Evolutionary conservation across 768 basidiomycete species (phyloP), one percentile per base, ranked within the genome.

Genomic region (Megacollybia marginata): DNA sequence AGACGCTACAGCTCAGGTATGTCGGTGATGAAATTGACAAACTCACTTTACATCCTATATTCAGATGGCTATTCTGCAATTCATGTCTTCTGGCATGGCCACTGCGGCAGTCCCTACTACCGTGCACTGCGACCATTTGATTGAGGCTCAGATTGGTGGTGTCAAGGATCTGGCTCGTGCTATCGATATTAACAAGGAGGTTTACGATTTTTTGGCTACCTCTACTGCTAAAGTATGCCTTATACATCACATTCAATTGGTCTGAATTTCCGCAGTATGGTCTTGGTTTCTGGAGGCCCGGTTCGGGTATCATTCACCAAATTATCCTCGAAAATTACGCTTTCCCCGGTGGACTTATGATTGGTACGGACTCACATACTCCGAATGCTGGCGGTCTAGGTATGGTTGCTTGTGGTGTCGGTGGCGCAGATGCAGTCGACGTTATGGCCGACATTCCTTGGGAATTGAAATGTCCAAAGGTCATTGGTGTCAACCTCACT

Each of bases 251-350:
- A 9, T 20, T 50, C 19, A 18, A 36, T 18, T 43, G 19, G 32
- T 54, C 18, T 54, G 19, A 18, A 34, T 28, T 2, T 6, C 28
- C 42, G 2, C 50, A 92, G 86, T 99, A 97, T 68, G 94, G 94
- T 66, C 92, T 98, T 59, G 95, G 95, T 54, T 99, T 99, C 79
- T 99, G 95, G 95, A 92, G 87, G 73, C 94, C 95, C 44, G 95
- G 96, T 59, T 94, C 92, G 60, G 95, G 95, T 72, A 99, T 99
- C 68, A 97, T 99, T 57, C 92, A 94, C 70, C 93, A 98, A 73
- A 98, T 98, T 64, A 92, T 99, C 65, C 80, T 98, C 61, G 95
- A 99, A 70, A 97, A 98, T 78, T 98, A 99, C 67, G 96, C 94
- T 4, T 94, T 97, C 83, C 95, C 95, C 48, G 95, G 95, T 73